phyloP scores from a whole-genome alignment of 106 monocot genomes.

The Acorus calamus region DNA sequence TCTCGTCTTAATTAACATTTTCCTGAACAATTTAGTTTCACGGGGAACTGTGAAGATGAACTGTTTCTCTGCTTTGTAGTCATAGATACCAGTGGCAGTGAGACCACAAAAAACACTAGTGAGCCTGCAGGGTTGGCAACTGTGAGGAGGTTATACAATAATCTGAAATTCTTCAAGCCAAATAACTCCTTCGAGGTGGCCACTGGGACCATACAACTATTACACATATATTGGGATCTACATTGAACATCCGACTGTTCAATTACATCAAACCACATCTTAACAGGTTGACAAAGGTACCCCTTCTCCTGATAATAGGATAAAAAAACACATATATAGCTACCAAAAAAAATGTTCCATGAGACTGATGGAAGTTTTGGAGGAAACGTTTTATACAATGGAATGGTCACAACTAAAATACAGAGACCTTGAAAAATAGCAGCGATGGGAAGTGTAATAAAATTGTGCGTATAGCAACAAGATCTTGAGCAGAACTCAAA shows the following conservation, averaged over 20 bases:
- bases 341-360: too few relatives aligned
- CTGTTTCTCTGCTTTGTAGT: slow-evolving; percentile 60
- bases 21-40: neutral
- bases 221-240: slow-evolving; percentile 53
- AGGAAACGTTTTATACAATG: too few relatives aligned
- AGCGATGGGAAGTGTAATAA: too few relatives aligned
- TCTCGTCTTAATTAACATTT: neutral
- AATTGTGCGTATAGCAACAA: too few relatives aligned
- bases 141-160: slow-evolving; percentile 66
- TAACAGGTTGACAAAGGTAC: too few relatives aligned
- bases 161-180: slow-evolving; percentile 57
- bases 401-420: too few relatives aligned
- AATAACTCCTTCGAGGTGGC: slow-evolving; percentile 64
- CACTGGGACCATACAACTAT: slow-evolving; percentile 74
- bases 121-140: slow-evolving; percentile 62
- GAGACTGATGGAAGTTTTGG: too few relatives aligned
- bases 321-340: slow-evolving; percentile 26
- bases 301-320: too few relatives aligned
- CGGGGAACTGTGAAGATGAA: slow-evolving; percentile 5
- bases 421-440: too few relatives aligned
- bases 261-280: too few relatives aligned
- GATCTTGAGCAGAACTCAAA: too few relatives aligned
- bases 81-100: slow-evolving; percentile 56
- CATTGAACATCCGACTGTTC: slow-evolving; percentile 41
- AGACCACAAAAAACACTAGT: slow-evolving; percentile 48